Base-by-base conservation (phyloP, 2,329 filamentous ascomycete genomes). In the Myriosclerotinia duriaeana region DNA sequence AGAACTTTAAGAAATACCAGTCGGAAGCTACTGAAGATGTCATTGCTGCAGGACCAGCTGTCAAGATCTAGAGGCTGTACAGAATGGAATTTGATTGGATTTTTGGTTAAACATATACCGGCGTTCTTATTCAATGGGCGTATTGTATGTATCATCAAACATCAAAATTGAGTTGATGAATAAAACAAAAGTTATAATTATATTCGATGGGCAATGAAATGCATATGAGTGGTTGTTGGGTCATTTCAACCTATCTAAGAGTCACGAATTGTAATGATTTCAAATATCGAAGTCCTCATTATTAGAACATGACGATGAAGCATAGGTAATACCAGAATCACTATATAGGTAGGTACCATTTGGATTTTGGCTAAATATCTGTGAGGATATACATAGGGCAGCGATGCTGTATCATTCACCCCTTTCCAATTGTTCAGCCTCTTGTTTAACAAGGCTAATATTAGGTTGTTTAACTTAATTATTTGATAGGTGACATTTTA, bases 1-100 rank as follows among this genome's bases (percentile, higher is more conserved):
- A 97, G 82, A 99, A 99, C 87, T 99, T 99, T 83, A 88, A 92
- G 84, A 97, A 97, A 85, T 97, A 96, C 83, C 84, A 89, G 75
- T 88, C 88, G 73, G 87, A 96, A 79, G 92, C 93, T 36, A 93
- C 91, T 42, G 83, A 85, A 73, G 91, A 94, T 48, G 91, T 93
- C 59, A 87, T 91, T 79, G 87, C 85, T 75, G 87, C 88, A 61
- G 87, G 85, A 9, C 87, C 87, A 58, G 68, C 61, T 36, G 66
- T 76, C 26, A 70, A 74, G 62, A 67, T 70, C 59, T 72, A 61
- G 40, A 38, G 26, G 5, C 3, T 20, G 53, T 50, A 50, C 12
- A 38, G 22, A 38, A 20, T 22, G 5, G 34, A 34, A 5, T 12
- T 50, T 5, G 30, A 34, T 34, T 50, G 48, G 34, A 40, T 50